phyloP scores from a whole-genome alignment of 345 rosid genomes.

The Psidium friedrichsthalianum region DNA sequence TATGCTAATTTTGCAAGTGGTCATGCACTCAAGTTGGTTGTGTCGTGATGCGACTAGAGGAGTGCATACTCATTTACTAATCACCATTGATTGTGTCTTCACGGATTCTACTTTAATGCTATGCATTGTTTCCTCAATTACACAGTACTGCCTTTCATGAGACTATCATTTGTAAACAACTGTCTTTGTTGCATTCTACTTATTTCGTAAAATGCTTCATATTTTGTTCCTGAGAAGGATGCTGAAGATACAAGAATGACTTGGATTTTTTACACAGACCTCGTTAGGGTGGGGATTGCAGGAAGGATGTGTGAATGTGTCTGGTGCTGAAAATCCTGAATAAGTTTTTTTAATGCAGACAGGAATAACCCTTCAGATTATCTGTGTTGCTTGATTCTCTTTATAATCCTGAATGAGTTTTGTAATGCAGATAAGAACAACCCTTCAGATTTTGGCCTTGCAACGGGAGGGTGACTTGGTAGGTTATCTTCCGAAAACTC shows the following conservation, averaged over 20 bases:
- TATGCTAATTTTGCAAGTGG: background rate
- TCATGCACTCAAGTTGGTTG: background rate
- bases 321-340: background rate
- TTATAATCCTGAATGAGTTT: background rate
- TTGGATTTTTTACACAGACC: background rate
- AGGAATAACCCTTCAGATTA: constrained; percentile 74
- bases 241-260: background rate
- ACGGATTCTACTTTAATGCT: background rate
- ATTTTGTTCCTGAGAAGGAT: background rate
- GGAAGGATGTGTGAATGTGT: background rate
- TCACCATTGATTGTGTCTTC: background rate
- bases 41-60: background rate
- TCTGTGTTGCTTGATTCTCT: background rate
- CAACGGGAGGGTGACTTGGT: constrained; percentile 79
- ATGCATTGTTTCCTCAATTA: background rate
- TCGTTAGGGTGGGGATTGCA: background rate
- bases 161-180: background rate
- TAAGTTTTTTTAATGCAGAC: constrained; percentile 38
- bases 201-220: background rate
- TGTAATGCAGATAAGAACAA: constrained; percentile 68
- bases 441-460: constrained; percentile 88
- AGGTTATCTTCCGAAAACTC: constrained; percentile 9
- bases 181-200: background rate
- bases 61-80: background rate
- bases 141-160: background rate